These are phyloP conservation scores for Coniochaeta hoffmannii DNA, from an alignment of 2,329 filamentous ascomycete species.

Conservation along the genomic window DNA sequence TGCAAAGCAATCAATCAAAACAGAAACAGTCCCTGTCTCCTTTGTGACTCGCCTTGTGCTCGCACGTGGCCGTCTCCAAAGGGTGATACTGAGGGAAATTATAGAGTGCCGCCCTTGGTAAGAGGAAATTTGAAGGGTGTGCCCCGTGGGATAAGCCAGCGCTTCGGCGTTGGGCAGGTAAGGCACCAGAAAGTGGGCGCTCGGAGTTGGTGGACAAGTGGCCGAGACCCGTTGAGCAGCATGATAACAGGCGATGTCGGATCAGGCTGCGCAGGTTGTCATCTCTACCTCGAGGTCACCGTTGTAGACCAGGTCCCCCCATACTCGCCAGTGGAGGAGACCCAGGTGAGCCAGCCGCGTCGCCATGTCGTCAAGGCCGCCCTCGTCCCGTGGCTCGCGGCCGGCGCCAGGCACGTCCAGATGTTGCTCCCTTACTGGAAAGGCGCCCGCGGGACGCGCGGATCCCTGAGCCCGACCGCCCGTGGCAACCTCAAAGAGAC, in stretches of 20 bases:
- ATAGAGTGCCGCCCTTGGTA: not conserved
- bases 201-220: not conserved
- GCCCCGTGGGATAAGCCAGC: no score
- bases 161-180: no score
- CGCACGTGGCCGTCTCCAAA: not conserved
- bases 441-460: constrained; percentile 12
- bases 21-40: not conserved
- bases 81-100: not conserved
- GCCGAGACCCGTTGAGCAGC: no score
- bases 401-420: constrained; percentile 20
- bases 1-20: not conserved
- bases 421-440: not conserved
- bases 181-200: no score
- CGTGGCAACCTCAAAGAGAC: constrained; percentile 48
- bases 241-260: not conserved
- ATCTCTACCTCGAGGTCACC: not conserved
- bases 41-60: not conserved
- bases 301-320: constrained; percentile 68
- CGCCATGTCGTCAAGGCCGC: constrained; percentile 58
- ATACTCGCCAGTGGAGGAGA: constrained; percentile 84
- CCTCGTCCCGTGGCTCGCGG: constrained; percentile 42
- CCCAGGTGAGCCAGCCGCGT: constrained; percentile 76
- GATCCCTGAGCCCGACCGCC: constrained; percentile 36
- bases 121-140: not conserved
- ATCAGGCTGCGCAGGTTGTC: not conserved